Conservation (phyloP, 2,329 filamentous ascomycete species). For the Pseudocercospora eumusae region DNA sequence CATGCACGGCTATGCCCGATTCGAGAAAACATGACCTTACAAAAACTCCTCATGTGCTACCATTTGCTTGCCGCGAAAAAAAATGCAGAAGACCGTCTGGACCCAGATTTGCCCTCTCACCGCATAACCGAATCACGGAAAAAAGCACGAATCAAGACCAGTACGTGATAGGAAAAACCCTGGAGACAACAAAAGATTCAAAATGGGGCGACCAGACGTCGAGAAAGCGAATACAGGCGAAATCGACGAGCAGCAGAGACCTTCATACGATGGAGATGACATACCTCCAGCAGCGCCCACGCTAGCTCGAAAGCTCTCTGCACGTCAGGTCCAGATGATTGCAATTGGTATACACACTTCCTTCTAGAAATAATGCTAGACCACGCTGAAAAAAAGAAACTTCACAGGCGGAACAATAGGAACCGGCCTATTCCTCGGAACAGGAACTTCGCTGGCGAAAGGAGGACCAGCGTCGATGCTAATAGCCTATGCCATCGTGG, state of each 20-base stretch:
- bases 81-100: background rate
- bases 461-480: slow-evolving; percentile 65
- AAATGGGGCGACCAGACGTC: background rate
- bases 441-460: slow-evolving; percentile 52
- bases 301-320: slow-evolving; percentile 56
- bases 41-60: slow-evolving; percentile 1
- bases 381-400: background rate
- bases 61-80: background rate
- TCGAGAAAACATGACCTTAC: background rate
- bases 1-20: background rate
- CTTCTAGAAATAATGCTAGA: too few species aligned
- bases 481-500: slow-evolving; percentile 69
- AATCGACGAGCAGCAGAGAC: background rate
- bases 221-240: background rate
- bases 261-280: slow-evolving; percentile 11
- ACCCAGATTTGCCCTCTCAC: too few species aligned
- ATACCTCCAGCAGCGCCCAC: slow-evolving; percentile 11
- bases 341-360: slow-evolving; percentile 65
- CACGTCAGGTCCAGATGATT: slow-evolving; percentile 62
- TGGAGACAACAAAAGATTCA: background rate
- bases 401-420: slow-evolving; percentile 52
- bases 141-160: background rate
- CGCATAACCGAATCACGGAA: too few species aligned
- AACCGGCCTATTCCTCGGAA: slow-evolving; percentile 60
- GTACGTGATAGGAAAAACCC: background rate